Percentiles rank a stretch among this genome's conserved stretches.
These are phyloP conservation scores for Lecanicillium sp. DNA, from an alignment of 2,329 filamentous ascomycete species.

Conservation along the genomic window DNA sequence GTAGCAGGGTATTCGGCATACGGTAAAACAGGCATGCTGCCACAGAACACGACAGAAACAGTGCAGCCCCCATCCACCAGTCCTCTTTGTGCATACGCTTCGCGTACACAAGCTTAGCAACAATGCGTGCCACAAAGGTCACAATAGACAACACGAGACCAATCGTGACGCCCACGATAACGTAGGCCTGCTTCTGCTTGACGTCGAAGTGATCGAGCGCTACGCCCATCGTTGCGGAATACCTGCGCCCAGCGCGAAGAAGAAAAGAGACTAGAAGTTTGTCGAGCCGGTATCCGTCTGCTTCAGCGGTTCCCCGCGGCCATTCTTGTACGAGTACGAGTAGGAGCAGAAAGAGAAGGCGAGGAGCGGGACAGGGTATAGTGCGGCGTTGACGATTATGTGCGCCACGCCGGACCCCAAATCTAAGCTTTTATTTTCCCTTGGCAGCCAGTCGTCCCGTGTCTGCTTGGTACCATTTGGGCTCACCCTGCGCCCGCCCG, in stretches of 20 bases:
- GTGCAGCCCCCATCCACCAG: neutral
- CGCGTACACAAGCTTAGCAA: no score
- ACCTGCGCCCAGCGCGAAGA: neutral
- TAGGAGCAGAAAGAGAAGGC: neutral
- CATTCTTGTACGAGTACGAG: neutral
- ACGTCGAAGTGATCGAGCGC: neutral
- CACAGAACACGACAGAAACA: neutral
- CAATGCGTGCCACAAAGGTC: neutral
- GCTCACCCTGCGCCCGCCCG: neutral
- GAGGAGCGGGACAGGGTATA: no score
- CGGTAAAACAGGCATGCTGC: neutral
- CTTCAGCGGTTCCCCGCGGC: neutral
- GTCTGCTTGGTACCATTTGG: no score
- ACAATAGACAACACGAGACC: neutral
- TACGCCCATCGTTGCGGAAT: neutral
- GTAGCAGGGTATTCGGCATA: neutral
- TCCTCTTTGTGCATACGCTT: constrained; percentile 17
- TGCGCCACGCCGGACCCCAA: neutral
- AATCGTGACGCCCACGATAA: neutral
- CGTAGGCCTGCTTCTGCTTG: neutral
- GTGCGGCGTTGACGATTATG: neutral
- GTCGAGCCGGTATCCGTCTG: no score
- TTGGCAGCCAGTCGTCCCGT: no score
- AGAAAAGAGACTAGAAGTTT: neutral
- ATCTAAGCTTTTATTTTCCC: no score